Percentiles rank a stretch among this genome's conserved stretches.
Evolutionary conservation across 371 early-diverging fungal species (phyloP).

Genomic region (Mortierella sp.): DNA sequence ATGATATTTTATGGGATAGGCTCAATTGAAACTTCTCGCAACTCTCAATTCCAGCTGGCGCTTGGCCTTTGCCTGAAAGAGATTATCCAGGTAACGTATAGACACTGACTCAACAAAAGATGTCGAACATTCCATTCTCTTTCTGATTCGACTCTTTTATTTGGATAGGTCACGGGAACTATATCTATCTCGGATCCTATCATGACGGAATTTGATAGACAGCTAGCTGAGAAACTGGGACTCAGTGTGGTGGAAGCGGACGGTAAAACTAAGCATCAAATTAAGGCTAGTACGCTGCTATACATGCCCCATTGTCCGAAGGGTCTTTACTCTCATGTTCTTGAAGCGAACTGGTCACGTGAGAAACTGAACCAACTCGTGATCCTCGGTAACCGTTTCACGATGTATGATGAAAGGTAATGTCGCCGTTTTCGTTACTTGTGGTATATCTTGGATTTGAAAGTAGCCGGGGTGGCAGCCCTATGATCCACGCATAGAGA

Average conservation of each 20-base stretch:
- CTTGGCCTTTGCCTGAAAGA: conserved; percentile 64
- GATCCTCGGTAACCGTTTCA: conserved; percentile 69
- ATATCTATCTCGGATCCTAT: conserved; percentile 75
- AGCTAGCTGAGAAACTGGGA: conserved; percentile 57
- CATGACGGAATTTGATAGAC: conserved; percentile 68
- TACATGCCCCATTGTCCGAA: conserved; percentile 84
- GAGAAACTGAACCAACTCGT: conserved; percentile 54
- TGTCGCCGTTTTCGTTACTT: neutral
- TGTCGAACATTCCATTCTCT: neutral
- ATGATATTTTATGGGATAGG: conserved; percentile 79
- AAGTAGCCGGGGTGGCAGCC: too few species aligned
- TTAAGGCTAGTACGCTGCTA: conserved; percentile 62
- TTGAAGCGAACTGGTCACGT: conserved; percentile 70
- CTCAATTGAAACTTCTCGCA: conserved; percentile 66
- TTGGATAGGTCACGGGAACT: conserved; percentile 57
- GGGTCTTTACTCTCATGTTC: conserved; percentile 70
- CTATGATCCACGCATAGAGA: too few species aligned
- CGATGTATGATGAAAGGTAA: conserved; percentile 73
- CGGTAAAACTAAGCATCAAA: conserved; percentile 50
- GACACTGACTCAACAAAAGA: neutral
- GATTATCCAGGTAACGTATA: conserved; percentile 59
- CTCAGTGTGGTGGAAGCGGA: conserved; percentile 60
- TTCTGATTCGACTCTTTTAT: neutral
- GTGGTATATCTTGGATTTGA: neutral
- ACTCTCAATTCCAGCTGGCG: conserved; percentile 72